phyloP scores from a whole-genome alignment of 225 moss, liverwort and hornwort species.

The Physcomitrellopsis africana region DNA sequence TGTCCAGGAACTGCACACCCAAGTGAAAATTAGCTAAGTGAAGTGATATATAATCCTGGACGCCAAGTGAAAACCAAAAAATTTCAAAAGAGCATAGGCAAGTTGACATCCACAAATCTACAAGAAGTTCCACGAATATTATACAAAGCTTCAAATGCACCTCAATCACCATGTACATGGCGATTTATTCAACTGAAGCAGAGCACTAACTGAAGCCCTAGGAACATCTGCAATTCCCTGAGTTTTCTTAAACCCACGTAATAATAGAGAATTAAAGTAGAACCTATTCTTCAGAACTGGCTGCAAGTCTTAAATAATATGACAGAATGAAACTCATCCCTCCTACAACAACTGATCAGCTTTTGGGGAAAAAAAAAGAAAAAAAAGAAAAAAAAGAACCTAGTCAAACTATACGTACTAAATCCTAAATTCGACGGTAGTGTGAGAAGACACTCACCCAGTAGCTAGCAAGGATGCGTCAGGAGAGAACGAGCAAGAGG shows the following conservation, averaged over 20 bases:
- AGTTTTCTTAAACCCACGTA: too few species aligned
- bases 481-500: constrained; percentile 80
- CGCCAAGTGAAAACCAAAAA: background rate
- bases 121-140: too few species aligned
- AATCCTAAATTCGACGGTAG: constrained; percentile 23
- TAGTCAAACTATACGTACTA: background rate
- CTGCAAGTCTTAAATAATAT: background rate
- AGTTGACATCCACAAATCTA: too few species aligned
- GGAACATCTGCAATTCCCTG: background rate
- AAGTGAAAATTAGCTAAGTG: constrained; percentile 14
- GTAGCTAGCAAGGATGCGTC: constrained; percentile 81
- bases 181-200: background rate
- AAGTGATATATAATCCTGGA: background rate
- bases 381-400: background rate
- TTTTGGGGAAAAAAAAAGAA: background rate
- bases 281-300: background rate
- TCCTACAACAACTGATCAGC: background rate
- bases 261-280: too few species aligned
- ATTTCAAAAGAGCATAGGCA: too few species aligned
- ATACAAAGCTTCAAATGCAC: background rate
- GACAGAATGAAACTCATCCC: background rate
- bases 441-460: constrained; percentile 48
- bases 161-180: background rate
- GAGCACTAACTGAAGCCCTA: background rate
- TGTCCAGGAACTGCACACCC: constrained; percentile 56